Conservation (phyloP, 2,329 filamentous ascomycete genomes). For the Ophiocordyceps sinensis region DNA sequence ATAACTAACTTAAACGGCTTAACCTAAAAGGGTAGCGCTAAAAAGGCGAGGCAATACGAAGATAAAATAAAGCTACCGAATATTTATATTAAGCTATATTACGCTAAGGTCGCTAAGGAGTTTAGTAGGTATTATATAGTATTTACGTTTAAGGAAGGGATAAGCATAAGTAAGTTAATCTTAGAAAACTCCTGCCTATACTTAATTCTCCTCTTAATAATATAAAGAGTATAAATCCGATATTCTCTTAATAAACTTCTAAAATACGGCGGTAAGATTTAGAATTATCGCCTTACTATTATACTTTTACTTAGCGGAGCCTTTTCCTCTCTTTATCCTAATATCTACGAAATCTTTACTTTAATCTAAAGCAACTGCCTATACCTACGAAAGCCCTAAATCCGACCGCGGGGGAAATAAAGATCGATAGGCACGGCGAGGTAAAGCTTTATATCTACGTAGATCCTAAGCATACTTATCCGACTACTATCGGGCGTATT, state of each 20-base stretch:
- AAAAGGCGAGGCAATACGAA: background rate
- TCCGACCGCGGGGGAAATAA: background rate
- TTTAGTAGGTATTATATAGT: background rate
- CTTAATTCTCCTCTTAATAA: background rate
- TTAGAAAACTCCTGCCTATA: background rate
- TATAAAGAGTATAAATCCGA: background rate
- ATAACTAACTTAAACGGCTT: background rate
- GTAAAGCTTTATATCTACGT: background rate
- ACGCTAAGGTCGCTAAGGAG: background rate
- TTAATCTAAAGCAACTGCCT: background rate
- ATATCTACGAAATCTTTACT: background rate
- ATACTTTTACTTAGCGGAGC: background rate
- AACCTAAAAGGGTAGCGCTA: background rate
- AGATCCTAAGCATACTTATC: background rate
- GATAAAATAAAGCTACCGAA: background rate
- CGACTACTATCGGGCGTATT: background rate
- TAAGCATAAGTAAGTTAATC: background rate
- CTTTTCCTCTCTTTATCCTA: background rate
- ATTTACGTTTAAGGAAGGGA: background rate
- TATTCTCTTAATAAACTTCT: background rate
- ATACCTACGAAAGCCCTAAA: background rate
- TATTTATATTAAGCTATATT: background rate
- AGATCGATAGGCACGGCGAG: background rate
- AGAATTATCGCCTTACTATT: background rate
- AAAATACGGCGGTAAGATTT: background rate